Base-by-base conservation (phyloP, 768 basidiomycete genomes). In the Scleroderma citrinum region DNA sequence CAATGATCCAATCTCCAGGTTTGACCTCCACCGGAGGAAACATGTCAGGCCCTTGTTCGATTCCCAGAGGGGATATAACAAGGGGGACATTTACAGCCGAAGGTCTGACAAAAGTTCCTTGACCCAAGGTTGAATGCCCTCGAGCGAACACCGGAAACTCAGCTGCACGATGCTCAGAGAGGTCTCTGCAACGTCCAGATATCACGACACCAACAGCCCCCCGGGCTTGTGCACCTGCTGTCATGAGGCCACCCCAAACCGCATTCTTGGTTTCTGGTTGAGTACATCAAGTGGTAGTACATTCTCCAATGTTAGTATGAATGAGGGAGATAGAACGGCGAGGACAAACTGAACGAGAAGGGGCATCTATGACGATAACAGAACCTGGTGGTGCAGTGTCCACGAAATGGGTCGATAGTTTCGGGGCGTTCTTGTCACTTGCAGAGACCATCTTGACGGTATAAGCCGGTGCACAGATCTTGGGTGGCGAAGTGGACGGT, bases 171-270 rank as follows among this genome's bases (percentile, higher is more conserved):
- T 89, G 87, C 66, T 95, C 93, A 5, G 76, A 73, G 12, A 92
- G 63, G 67, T 97, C 93, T 59, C 93, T 78, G 68, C 87, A 90
- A 14, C 90, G 80, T 10, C 90, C 90, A 38, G 85, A 87, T 51
- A 95, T 85, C 36, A 95, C 72, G 40, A 86, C 89, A 11, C 89
- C 92, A 20, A 71, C 70, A 12, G 82, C 83, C 17, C 77, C 77
- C 48, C 83, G 81, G 12, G 80, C 77, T 59, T 81, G 78, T 1
- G 92, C 92, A 19, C 89, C 89, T 0, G 88, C 87, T 11, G 89
- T 83, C 91, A 92, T 91, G 43, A 91, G 79, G 17, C 92, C 92
- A 20, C 92, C 92, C 92, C 92, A 95, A 6, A 92, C 87, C 4
- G 91, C 90, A 57, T 82, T 86, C 66, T 85, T 85, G 23, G 75